Base-by-base conservation (phyloP, 2,329 filamentous ascomycete species). In the Cordyceps farinosa region DNA sequence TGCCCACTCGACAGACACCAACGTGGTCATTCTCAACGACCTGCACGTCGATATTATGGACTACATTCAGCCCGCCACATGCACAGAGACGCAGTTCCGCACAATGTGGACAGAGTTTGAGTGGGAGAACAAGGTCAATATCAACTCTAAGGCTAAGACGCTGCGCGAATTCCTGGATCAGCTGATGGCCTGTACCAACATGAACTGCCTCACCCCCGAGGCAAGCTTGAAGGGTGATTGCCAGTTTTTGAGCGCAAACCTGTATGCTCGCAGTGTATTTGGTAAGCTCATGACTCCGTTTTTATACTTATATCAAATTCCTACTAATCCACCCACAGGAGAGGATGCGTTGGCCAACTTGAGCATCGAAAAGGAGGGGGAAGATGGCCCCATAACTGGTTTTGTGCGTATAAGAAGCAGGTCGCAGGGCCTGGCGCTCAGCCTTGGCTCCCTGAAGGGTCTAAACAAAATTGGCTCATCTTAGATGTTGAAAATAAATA, bases 101-200 rank as follows among this genome's bases (percentile, higher is more conserved):
- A 96, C 92, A n/a, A 99, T 99, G 95, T 99, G 95, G 95, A 99
- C 95, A 44, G 95, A 99, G 75, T 99, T 99, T 69, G 95, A 99
- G 76, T 99, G 95, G 95, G 95, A 99, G 83, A 99, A 99, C 81
- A 99, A 99, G 85, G 94, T 99, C 77, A 99, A 99, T 80, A 98
- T 99, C 80, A 97, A 97, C 79, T 96, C 91, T 67, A 98, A 97
- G 83, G 92, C 91, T 69, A 96, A 94, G 81, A 90, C 87, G 34
- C 82, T 99, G 65, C 87, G 94, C 56, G 92, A 96, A 27, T 99
- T 99, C 86, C 80, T 99, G 67, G 89, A 91, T 69, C 90, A 96
- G 75, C 82, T 99, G 65, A 98, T 98, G 95, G 92, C 92, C 66
- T 94, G 90, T 75, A 99, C 95, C 61, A 98, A 99, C 78, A 99